These are phyloP conservation scores for Lepidium sativum DNA, from an alignment of 345 rosid genomes.

Conservation along the genomic window DNA sequence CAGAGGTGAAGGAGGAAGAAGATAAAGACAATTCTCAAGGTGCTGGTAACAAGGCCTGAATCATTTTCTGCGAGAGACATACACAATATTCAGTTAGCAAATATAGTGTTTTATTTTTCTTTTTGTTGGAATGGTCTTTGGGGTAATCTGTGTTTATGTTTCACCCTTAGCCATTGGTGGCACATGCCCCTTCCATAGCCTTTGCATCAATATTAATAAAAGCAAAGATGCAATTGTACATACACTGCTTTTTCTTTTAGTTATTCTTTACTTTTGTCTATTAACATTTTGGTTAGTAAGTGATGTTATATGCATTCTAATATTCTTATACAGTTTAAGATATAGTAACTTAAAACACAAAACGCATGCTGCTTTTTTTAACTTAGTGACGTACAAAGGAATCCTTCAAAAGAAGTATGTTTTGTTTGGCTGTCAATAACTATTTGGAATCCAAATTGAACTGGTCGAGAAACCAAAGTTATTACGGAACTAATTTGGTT, in stretches of 20 bases:
- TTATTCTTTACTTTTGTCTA: not conserved
- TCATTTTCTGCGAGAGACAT: not conserved
- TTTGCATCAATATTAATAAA: slow-evolving; percentile 25
- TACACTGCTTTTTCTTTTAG: slow-evolving; percentile 13
- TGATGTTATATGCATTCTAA: not conserved
- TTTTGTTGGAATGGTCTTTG: slow-evolving; percentile 13
- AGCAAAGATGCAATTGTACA: slow-evolving; percentile 26
- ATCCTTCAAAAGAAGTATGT: no score
- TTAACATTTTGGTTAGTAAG: not conserved
- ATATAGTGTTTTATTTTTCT: not conserved
- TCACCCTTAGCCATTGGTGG: slow-evolving; percentile 17
- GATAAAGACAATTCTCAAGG: slow-evolving; percentile 18
- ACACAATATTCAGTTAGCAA: slow-evolving; percentile 12
- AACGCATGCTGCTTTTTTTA: not conserved
- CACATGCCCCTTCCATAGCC: slow-evolving; percentile 6
- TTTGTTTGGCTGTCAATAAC: not conserved
- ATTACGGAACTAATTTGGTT: no score
- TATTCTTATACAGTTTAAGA: not conserved
- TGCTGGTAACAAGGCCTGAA: slow-evolving; percentile 16
- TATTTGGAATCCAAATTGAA: no score
- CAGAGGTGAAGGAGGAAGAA: slow-evolving; percentile 22
- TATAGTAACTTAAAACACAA: not conserved
- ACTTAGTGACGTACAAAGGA: not conserved
- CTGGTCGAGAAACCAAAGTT: no score
- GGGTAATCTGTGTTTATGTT: slow-evolving; percentile 20